Evolutionary conservation across 768 basidiomycete genomes (phyloP).

Genomic region (Lanmaoa rubissima): DNA sequence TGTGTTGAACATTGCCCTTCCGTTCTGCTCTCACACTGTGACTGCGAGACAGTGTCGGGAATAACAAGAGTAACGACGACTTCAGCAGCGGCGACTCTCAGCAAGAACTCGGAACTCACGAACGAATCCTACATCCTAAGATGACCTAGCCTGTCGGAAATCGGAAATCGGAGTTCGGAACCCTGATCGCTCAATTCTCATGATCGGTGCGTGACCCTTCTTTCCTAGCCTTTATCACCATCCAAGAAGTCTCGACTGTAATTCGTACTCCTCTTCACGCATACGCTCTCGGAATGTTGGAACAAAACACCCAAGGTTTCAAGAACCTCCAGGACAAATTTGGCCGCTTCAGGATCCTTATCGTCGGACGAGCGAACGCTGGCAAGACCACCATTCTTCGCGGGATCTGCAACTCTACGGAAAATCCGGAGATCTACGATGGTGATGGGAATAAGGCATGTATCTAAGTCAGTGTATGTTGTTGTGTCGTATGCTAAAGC

Average conservation of each 20-base stretch:
- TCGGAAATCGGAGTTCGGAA: neutral
- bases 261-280: neutral
- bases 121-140: too few species aligned
- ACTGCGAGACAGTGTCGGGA: too few species aligned
- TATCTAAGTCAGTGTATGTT: fast-evolving
- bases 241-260: neutral
- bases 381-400: slow-evolving; percentile 6
- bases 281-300: neutral
- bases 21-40: too few species aligned
- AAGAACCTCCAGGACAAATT: neutral
- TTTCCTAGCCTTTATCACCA: neutral
- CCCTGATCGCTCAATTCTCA: neutral
- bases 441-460: neutral
- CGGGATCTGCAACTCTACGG: slow-evolving; percentile 1
- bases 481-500: neutral
- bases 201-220: too few species aligned
- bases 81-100: too few species aligned
- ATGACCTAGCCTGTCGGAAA: neutral
- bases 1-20: too few species aligned
- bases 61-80: too few species aligned
- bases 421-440: slow-evolving; percentile 5
- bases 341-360: neutral
- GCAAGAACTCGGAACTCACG: too few species aligned
- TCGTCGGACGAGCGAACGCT: slow-evolving; percentile 1
- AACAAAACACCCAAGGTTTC: neutral